A percentile compares a stretch with the other conserved stretches of the same genome.
phyloP scores from a whole-genome alignment of 2,329 filamentous ascomycete species.

The Cyclaneusma minus region DNA sequence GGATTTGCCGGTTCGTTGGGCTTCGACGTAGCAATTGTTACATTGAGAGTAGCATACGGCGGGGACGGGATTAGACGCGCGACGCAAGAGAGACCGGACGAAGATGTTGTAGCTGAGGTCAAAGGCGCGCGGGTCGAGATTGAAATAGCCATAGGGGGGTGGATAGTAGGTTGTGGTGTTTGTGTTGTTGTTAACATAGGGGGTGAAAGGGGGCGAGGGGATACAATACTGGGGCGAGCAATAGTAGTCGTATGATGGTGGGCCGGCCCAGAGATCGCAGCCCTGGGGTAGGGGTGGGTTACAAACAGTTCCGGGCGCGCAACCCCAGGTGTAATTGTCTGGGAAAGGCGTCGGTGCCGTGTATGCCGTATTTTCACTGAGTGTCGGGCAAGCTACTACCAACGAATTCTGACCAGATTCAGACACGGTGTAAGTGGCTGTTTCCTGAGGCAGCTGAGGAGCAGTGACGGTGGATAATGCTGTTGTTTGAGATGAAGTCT shows the following conservation, averaged over 20 bases:
- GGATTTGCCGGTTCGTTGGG: conserved; percentile 29
- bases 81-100: conserved; percentile 22
- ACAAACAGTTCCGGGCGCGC: conserved; percentile 25
- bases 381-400: too few relatives aligned
- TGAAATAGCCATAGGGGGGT: conserved; percentile 41
- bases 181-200: conserved; percentile 2
- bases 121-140: conserved; percentile 46
- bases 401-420: too few relatives aligned
- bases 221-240: conserved; percentile 25
- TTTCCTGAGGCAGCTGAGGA: too few relatives aligned
- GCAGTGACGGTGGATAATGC: too few relatives aligned
- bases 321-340: conserved; percentile 24
- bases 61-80: conserved; percentile 25
- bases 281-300: conserved; percentile 20
- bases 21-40: conserved; percentile 31
- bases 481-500: too few relatives aligned
- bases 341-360: too few relatives aligned
- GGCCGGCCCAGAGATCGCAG: conserved; percentile 24
- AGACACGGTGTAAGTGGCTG: too few relatives aligned
- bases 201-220: conserved; percentile 15
- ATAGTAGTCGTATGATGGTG: conserved; percentile 21
- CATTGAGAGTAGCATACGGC: conserved; percentile 35
- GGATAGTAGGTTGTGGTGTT: conserved; percentile 34
- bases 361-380: too few relatives aligned
- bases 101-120: conserved; percentile 50